Percentiles rank a stretch among this genome's conserved stretches.
These are phyloP conservation scores for Kuraishia cidri DNA, from an alignment of 805 yeast species.

Conservation along the genomic window DNA sequence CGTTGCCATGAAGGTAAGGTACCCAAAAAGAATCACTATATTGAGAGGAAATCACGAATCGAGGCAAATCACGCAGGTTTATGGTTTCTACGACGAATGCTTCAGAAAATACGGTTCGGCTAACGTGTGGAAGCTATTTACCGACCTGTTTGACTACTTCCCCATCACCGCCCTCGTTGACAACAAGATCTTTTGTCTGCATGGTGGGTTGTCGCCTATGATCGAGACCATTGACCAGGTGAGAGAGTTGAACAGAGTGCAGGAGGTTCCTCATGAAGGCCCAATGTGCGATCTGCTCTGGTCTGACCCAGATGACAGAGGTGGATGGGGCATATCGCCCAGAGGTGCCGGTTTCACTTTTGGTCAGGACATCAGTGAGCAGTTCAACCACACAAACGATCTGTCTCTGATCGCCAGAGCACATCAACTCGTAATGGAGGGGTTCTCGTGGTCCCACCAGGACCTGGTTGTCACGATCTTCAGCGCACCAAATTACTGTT, in stretches of 20 bases:
- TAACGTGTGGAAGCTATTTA: conserved; percentile 86
- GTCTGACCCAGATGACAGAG: conserved; percentile 97
- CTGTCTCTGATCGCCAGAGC: conserved; percentile 85
- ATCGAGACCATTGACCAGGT: conserved; percentile 91
- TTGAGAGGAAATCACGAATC: conserved; percentile 94
- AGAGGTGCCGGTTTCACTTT: conserved; percentile 98
- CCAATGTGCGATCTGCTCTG: conserved; percentile 95
- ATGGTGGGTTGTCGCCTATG: conserved; percentile 94
- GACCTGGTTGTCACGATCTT: conserved; percentile 91
- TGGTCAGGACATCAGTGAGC: conserved; percentile 92
- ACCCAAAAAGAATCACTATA: conserved; percentile 85
- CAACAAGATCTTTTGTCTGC: conserved; percentile 83
- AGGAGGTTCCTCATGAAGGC: conserved; percentile 96
- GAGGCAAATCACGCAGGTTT: conserved; percentile 92
- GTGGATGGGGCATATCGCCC: conserved; percentile 97
- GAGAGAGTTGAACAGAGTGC: conserved; percentile 81
- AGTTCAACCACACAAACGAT: conserved; percentile 86
- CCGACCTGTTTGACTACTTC: conserved; percentile 87
- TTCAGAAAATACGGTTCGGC: conserved; percentile 89
- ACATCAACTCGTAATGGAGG: conserved; percentile 97
- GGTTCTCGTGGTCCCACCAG: conserved; percentile 91
- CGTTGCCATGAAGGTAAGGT: conserved; percentile 88
- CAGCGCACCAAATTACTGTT: conserved; percentile 94
- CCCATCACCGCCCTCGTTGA: conserved; percentile 92
- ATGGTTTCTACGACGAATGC: conserved; percentile 94